A percentile compares a stretch with the other conserved stretches of the same genome.
Conservation (phyloP, 129 eudicot genomes). For the Rutidosis leptorrhynchoides region DNA sequence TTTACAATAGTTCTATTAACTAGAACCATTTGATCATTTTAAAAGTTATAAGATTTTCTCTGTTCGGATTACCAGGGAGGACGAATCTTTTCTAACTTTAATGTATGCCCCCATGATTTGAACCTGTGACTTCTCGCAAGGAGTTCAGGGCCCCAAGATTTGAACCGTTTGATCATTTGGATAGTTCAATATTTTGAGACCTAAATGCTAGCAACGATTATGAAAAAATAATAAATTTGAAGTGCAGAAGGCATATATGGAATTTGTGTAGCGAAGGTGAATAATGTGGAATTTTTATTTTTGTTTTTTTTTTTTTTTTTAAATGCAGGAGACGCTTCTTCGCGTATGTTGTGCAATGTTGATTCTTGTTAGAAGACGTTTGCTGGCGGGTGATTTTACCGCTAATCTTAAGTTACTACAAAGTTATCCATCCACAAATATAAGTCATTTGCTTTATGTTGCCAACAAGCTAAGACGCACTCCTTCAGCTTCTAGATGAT, state of each 20-base stretch:
- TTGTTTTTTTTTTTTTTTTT: no score
- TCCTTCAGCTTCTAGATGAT: constrained; percentile 32
- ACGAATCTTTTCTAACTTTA: no score
- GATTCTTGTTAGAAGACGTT: constrained; percentile 76
- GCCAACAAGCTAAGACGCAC: constrained; percentile 80
- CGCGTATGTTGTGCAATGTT: constrained; percentile 96
- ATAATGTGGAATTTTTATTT: no score
- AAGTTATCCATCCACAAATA: constrained; percentile 82
- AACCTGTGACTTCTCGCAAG: no score
- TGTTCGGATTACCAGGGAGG: no score
- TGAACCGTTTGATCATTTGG: no score
- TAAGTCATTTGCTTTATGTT: constrained; percentile 86
- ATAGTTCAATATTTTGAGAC: no score
- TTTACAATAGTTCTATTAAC: background rate
- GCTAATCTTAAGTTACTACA: constrained; percentile 94
- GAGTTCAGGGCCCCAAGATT: no score
- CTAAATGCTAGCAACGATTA: background rate
- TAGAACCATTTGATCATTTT: background rate
- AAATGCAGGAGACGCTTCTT: constrained; percentile 93
- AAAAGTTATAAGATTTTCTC: no score
- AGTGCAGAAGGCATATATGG: background rate
- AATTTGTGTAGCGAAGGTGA: background rate
- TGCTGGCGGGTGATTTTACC: constrained; percentile 98
- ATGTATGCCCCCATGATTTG: no score
- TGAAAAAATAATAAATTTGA: background rate